These are phyloP conservation scores for Capsella rubella DNA, from an alignment of 441 rosid genomes.

Conservation along the genomic window DNA sequence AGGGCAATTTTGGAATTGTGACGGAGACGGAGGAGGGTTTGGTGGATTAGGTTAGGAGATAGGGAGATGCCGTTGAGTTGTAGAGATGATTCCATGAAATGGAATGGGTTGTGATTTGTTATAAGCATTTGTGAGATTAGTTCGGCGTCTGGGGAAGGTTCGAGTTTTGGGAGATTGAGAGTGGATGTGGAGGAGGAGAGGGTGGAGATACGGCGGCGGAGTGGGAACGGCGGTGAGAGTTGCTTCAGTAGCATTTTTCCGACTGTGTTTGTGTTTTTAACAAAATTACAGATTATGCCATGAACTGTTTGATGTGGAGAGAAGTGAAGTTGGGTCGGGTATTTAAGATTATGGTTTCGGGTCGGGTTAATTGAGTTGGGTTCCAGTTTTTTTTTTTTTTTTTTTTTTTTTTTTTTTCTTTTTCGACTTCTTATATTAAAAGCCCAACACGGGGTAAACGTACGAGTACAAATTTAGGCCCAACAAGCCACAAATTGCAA, in stretches of 20 bases:
- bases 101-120: constrained; percentile 89
- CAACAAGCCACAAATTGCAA: too few species aligned
- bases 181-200: constrained; percentile 24
- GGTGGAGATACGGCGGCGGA: constrained; percentile 47
- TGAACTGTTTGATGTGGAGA: neutral
- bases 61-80: constrained; percentile 84
- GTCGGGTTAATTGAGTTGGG: too few species aligned
- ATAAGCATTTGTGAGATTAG: constrained; percentile 67
- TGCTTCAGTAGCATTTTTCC: constrained; percentile 17
- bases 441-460: too few species aligned
- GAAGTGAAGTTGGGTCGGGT: too few species aligned
- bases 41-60: constrained; percentile 66
- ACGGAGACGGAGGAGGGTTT: constrained; percentile 91
- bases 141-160: constrained; percentile 79
- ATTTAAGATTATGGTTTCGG: too few species aligned
- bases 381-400: too few species aligned
- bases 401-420: too few species aligned
- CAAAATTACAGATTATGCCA: neutral
- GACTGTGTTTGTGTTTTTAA: neutral
- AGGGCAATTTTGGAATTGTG: constrained; percentile 85
- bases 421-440: too few species aligned
- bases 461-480: too few species aligned
- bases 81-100: constrained; percentile 78
- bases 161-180: constrained; percentile 55
- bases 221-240: constrained; percentile 8